Percentiles rank a stretch among this genome's conserved stretches.
Evolutionary conservation across 352 stramenopile species (phyloP).

Genomic region (Phytophthora fragariaefolia): DNA sequence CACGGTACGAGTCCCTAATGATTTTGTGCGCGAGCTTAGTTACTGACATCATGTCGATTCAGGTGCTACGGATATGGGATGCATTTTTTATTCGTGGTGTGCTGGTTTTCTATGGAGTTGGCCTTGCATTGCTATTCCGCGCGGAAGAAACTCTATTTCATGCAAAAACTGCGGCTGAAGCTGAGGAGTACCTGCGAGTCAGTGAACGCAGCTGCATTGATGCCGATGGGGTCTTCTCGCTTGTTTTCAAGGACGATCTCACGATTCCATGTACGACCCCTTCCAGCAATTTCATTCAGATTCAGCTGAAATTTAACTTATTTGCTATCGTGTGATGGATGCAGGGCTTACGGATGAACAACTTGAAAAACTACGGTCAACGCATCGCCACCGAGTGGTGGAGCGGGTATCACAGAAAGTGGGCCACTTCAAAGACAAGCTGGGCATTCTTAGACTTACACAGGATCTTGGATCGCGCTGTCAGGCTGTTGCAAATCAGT

Average conservation of each 20-base stretch:
- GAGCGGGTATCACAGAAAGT: slow-evolving; percentile 63
- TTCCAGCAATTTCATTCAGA: slow-evolving; percentile 1
- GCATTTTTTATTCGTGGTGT: slow-evolving; percentile 78
- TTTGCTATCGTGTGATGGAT: slow-evolving; percentile 1
- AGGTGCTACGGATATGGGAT: slow-evolving; percentile 84
- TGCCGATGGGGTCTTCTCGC: slow-evolving; percentile 71
- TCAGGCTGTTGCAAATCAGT: slow-evolving; percentile 41
- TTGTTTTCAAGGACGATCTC: slow-evolving; percentile 82
- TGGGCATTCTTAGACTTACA: slow-evolving; percentile 61
- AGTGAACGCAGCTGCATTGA: slow-evolving; percentile 75
- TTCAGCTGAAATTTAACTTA: not conserved
- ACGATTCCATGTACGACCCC: slow-evolving; percentile 70
- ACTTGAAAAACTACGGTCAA: slow-evolving; percentile 61
- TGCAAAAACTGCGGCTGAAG: slow-evolving; percentile 59
- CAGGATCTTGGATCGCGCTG: slow-evolving; percentile 55
- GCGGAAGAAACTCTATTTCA: slow-evolving; percentile 74
- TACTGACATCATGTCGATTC: slow-evolving; percentile 1
- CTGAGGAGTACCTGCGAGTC: slow-evolving; percentile 52
- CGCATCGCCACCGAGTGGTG: slow-evolving; percentile 63
- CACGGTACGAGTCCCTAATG: slow-evolving; percentile 46
- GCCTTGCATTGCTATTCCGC: slow-evolving; percentile 69
- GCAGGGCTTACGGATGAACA: slow-evolving; percentile 72
- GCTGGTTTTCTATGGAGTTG: slow-evolving; percentile 73
- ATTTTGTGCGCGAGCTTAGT: not conserved
- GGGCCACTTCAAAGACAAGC: slow-evolving; percentile 48